Evolutionary conservation across 192 early-diverging fungal genomes (phyloP), one percentile per base, ranked within the genome.

Genomic region (Podila clonocystis): DNA sequence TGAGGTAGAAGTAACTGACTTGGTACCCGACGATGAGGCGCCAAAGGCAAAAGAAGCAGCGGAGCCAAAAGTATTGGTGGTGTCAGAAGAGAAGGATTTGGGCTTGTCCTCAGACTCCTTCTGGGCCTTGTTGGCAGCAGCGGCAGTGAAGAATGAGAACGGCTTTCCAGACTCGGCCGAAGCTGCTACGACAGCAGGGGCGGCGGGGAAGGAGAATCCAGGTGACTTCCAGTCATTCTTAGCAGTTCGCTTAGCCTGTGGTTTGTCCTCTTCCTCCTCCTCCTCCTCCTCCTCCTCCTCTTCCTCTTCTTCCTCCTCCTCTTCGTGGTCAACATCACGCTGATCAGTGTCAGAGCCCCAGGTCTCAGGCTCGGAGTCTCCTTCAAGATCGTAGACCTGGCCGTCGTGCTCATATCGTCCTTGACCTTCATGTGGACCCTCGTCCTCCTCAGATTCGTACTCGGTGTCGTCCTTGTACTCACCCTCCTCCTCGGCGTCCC

Each of bases 281-380:
- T 65, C 63, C 20, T 70, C 28, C 12, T 48, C 52, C 52, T 66
- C 57, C 33, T 70, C 67, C 9, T 66, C 58, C 57, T 60, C 48
- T 3, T 67, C 66, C 7, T 71, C 75, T 2, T 68, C 66, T 9
- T 75, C 65, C 2, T 68, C 66, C 6, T 62, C 75, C 19, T 68
- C 69, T 9, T 34, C 75, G 13, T 68, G 41, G 13, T 79, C 76
- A 34, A 55, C 67, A 41, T 80, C 76, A 38, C 70, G 76, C 33
- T 80, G 76, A 13, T 80, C 76, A 29, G 70, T 73, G 30, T 80
- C 76, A 7, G 70, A 73, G 2, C 70, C 76, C 76, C 76, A 80
- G 20, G 76, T 67, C 50, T 80, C 76, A 5, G 70, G 65, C 15
- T 80, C 76, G 28, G 76, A 80, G 0, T 60, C 76, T 2, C 70